Evolutionary conservation across 2,329 filamentous ascomycete genomes (phyloP).

Genomic region (Claviceps sorghi): DNA sequence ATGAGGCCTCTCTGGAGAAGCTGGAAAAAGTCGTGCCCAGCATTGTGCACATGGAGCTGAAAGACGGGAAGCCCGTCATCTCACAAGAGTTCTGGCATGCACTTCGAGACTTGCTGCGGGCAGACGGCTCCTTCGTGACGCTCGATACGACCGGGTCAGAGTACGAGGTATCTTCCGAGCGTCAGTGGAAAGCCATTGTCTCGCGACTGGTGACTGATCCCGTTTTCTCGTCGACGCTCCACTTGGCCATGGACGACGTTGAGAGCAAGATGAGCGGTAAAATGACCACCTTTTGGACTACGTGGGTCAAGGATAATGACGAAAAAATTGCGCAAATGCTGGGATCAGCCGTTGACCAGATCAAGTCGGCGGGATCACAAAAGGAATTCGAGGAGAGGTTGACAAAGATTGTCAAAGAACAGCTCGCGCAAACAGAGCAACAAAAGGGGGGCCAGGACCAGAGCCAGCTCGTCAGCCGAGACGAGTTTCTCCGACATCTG

Average conservation of each 20-base stretch:
- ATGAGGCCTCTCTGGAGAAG: constrained; percentile 24
- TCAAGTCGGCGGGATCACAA: constrained; percentile 19
- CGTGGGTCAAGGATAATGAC: constrained; percentile 38
- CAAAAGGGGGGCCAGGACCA: constrained; percentile 11
- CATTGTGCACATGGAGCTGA: constrained; percentile 38
- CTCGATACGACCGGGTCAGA: constrained; percentile 25
- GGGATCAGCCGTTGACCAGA: constrained; percentile 19
- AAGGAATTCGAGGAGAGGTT: constrained; percentile 21
- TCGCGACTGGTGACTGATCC: constrained; percentile 24
- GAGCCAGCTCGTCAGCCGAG: constrained; percentile 27
- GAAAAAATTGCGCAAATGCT: constrained; percentile 20
- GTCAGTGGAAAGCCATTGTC: constrained; percentile 32
- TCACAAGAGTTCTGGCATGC: constrained; percentile 54
- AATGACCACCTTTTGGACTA: constrained; percentile 30
- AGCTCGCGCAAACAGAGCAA: constrained; percentile 15
- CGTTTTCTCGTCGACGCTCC: constrained; percentile 15
- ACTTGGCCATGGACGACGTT: constrained; percentile 11
- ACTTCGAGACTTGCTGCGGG: constrained; percentile 37
- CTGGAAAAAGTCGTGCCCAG: constrained; percentile 39
- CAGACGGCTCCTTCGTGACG: constrained; percentile 32
- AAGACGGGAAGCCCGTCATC: constrained; percentile 38
- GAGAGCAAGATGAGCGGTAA: constrained; percentile 16
- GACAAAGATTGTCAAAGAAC: constrained; percentile 22
- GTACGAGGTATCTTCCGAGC: constrained; percentile 27
- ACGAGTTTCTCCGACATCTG: constrained; percentile 34